Conservation (phyloP, 495 filamentous ascomycete genomes). For the Xylaria nigripes region DNA sequence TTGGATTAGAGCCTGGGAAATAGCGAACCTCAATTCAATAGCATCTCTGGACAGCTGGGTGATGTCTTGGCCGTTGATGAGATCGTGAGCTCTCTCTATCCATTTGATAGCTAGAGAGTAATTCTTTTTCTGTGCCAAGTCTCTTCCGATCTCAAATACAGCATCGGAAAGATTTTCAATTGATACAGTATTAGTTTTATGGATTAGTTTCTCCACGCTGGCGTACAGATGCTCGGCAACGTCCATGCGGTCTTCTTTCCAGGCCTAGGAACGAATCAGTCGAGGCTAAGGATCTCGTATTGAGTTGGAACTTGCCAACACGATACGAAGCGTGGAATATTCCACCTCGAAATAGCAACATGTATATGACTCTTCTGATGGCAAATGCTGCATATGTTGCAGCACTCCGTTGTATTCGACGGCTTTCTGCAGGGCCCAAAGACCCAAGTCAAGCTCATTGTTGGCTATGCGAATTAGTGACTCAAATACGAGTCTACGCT, state of each 20-base stretch:
- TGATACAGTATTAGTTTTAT: slow-evolving; percentile 34
- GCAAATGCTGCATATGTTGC: slow-evolving; percentile 27
- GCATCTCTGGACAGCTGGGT: slow-evolving; percentile 51
- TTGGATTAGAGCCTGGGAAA: slow-evolving; percentile 55
- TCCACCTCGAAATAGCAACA: slow-evolving; percentile 45
- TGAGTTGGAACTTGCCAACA: slow-evolving; percentile 46
- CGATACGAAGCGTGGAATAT: slow-evolving; percentile 63
- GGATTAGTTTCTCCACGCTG: slow-evolving; percentile 39
- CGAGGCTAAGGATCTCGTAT: slow-evolving; percentile 10
- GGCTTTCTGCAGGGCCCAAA: slow-evolving; percentile 53
- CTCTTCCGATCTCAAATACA: slow-evolving; percentile 63
- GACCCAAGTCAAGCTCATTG: slow-evolving; percentile 47
- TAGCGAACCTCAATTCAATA: slow-evolving; percentile 54
- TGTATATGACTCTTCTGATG: slow-evolving; percentile 23
- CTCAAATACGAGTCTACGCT: slow-evolving; percentile 3
- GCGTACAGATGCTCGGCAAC: slow-evolving; percentile 71
- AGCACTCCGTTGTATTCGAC: slow-evolving; percentile 55
- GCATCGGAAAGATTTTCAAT: slow-evolving; percentile 63
- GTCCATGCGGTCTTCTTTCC: slow-evolving; percentile 60
- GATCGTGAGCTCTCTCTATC: slow-evolving; percentile 61
- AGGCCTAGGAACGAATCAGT: slow-evolving; percentile 46
- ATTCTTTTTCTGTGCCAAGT: slow-evolving; percentile 44
- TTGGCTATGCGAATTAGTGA: slow-evolving; percentile 31
- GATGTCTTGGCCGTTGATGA: slow-evolving; percentile 48
- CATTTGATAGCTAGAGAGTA: slow-evolving; percentile 54